These are phyloP conservation scores for Eucalyptus camaldulensis DNA, from an alignment of 345 rosid species.

Conservation along the genomic window DNA sequence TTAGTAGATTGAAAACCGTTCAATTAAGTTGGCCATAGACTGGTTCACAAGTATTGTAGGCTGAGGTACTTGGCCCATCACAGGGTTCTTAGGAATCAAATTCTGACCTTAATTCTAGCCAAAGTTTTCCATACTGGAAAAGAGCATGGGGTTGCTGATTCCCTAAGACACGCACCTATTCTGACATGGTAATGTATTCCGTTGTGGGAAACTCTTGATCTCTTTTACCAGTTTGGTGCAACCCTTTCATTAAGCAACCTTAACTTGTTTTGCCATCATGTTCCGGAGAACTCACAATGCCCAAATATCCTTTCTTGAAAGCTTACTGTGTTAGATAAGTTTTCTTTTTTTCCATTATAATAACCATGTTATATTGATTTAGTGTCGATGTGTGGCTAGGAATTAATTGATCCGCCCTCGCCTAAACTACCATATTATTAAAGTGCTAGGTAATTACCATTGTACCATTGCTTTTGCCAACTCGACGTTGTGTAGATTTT, in stretches of 20 bases:
- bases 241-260: neutral
- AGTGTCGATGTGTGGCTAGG: neutral
- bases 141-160: too few species aligned
- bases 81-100: too few species aligned
- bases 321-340: neutral
- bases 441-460: constrained; percentile 1
- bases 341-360: neutral
- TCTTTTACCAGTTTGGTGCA: neutral
- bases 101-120: too few species aligned
- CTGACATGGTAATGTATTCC: neutral
- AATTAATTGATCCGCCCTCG: neutral
- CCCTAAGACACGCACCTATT: neutral
- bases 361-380: neutral
- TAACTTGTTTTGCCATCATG: neutral
- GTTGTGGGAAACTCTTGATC: neutral
- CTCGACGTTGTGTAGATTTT: constrained; percentile 23
- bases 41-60: too few species aligned
- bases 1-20: too few species aligned
- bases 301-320: neutral
- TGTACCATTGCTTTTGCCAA: constrained; percentile 36
- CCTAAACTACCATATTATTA: neutral
- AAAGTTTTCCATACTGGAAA: too few species aligned
- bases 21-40: too few species aligned
- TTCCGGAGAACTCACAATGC: neutral
- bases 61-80: too few species aligned